Percentiles rank a stretch among this genome's conserved stretches.
These are phyloP conservation scores for Phytophthora chlamydospora DNA, from an alignment of 352 stramenopile species.

Conservation along the genomic window DNA sequence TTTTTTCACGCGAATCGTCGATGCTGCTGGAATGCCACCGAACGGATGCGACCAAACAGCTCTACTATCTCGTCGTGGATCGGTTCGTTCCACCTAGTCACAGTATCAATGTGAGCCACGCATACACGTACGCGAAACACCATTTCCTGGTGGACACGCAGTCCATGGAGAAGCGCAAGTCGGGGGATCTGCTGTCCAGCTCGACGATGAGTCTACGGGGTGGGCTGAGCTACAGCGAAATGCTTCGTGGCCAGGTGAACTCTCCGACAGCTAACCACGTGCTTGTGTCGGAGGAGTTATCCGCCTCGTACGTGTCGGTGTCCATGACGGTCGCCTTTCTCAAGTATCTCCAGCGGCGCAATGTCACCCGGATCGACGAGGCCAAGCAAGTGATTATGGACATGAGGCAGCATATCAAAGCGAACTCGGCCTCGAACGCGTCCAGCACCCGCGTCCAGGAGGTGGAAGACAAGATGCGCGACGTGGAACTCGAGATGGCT, in stretches of 20 bases:
- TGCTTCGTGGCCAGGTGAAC: conserved; percentile 62
- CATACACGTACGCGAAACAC: conserved; percentile 82
- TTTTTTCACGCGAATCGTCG: conserved; percentile 78
- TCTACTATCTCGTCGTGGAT: conserved; percentile 81
- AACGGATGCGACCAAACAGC: conserved; percentile 47
- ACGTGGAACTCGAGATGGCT: conserved; percentile 58
- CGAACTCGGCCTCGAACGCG: conserved; percentile 12
- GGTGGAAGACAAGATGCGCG: conserved; percentile 49
- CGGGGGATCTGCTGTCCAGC: conserved; percentile 41
- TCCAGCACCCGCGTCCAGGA: conserved; percentile 28
- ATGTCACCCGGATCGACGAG: conserved; percentile 67
- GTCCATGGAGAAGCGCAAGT: conserved; percentile 54
- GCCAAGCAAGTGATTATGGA: conserved; percentile 54
- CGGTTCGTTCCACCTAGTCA: conserved; percentile 65
- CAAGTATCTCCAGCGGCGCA: conserved; percentile 72
- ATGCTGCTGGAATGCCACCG: conserved; percentile 74
- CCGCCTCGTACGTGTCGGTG: conserved; percentile 80
- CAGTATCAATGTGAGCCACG: conserved; percentile 71
- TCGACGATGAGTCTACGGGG: conserved; percentile 37
- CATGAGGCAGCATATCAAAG: conserved; percentile 63
- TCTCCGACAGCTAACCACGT: conserved; percentile 67
- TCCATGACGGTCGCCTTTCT: conserved; percentile 84
- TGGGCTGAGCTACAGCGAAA: conserved; percentile 60
- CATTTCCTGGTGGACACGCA: conserved; percentile 83
- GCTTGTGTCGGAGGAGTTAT: conserved; percentile 85